Conservation (phyloP, 2,329 filamentous ascomycete genomes). For the Albifimbria verrucaria region DNA sequence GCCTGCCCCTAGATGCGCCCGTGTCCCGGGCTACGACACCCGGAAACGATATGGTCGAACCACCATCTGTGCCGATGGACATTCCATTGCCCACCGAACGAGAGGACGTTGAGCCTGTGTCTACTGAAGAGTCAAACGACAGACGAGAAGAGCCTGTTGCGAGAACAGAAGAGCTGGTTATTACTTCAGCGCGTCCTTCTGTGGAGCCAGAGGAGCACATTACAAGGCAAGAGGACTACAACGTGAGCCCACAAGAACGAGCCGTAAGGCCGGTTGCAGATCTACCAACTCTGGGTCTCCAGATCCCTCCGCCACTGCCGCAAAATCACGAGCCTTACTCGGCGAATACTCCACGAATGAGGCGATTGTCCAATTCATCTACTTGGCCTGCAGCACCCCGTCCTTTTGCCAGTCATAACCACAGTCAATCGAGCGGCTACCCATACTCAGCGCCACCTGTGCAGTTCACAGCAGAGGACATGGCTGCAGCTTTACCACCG, state of each 20-base stretch:
- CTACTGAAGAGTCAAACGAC: not conserved
- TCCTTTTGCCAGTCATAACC: conserved; percentile 14
- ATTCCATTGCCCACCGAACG: conserved; percentile 13
- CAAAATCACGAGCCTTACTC: conserved; percentile 3
- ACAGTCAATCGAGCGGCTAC: conserved; percentile 22
- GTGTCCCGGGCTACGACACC: not conserved
- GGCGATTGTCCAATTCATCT: conserved; percentile 29
- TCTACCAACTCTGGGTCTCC: conserved; percentile 23
- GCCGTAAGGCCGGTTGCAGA: conserved; percentile 7
- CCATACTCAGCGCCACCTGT: conserved; percentile 39
- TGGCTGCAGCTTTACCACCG: conserved; percentile 33
- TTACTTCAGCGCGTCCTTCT: too few species aligned
- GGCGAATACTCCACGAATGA: conserved; percentile 16
- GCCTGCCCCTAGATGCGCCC: not conserved
- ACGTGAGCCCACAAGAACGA: too few species aligned
- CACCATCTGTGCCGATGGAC: not conserved
- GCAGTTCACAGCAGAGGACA: conserved; percentile 26
- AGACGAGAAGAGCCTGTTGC: too few species aligned
- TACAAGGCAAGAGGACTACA: too few species aligned
- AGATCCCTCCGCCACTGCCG: conserved; percentile 20
- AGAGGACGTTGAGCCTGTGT: not conserved
- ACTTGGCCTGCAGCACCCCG: conserved; percentile 45
- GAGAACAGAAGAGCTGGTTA: too few species aligned
- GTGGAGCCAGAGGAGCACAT: too few species aligned
- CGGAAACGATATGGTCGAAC: conserved; percentile 1